These are phyloP conservation scores for Pseudogymnoascus verrucosus DNA, from an alignment of 2,329 filamentous ascomycete genomes.

Conservation along the genomic window DNA sequence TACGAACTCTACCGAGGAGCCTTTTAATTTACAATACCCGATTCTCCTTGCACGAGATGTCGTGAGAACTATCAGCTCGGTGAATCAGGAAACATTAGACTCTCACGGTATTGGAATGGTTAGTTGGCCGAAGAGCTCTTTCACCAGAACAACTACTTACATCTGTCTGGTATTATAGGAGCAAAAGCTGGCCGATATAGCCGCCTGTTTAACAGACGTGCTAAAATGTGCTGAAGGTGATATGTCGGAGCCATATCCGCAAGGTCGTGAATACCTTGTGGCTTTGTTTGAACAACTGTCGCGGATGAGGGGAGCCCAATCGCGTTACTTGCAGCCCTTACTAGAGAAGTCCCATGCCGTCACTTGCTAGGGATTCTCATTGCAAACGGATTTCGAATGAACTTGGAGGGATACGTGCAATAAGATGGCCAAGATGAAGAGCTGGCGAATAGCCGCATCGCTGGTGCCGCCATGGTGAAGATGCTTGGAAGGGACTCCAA, in stretches of 20 bases:
- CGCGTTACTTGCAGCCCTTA: background rate
- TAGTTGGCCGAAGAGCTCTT: background rate
- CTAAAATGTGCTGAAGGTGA: slow-evolving; percentile 2
- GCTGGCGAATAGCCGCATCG: background rate
- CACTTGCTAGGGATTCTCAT: background rate
- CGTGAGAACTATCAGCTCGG: background rate
- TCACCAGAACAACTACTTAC: background rate
- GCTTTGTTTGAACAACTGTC: background rate
- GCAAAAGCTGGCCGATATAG: slow-evolving; percentile 2
- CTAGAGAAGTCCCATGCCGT: background rate
- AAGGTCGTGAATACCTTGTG: background rate
- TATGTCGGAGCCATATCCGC: background rate
- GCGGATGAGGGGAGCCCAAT: background rate
- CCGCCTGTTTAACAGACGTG: slow-evolving; percentile 3
- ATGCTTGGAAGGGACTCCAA: background rate
- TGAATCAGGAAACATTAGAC: background rate
- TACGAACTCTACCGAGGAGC: background rate
- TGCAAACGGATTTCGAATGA: background rate
- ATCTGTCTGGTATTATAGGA: background rate
- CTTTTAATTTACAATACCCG: background rate
- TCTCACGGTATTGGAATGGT: slow-evolving; percentile 2
- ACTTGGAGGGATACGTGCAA: background rate
- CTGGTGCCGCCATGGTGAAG: background rate
- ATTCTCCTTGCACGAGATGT: slow-evolving; percentile 2
- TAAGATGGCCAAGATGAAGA: background rate